Percentiles rank a stretch among this genome's conserved stretches.
These are phyloP conservation scores for Linum tenue DNA, from an alignment of 345 rosid genomes.

Conservation along the genomic window DNA sequence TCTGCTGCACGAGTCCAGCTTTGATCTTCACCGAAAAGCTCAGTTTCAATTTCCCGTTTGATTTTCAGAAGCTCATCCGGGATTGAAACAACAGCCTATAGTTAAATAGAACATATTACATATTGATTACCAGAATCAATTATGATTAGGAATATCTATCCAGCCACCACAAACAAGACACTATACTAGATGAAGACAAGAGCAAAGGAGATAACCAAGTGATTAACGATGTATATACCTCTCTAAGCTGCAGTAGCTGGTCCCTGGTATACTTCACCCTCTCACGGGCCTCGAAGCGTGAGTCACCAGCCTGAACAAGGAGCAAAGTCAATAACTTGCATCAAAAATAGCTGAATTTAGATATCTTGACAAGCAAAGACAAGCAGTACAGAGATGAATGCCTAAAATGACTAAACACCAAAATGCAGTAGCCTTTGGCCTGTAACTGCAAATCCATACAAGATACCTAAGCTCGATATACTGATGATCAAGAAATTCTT, in stretches of 20 bases:
- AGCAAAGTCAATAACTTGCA: slow-evolving; percentile 7
- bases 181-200: not conserved
- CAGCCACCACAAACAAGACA: no score
- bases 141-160: not conserved
- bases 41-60: slow-evolving; percentile 55
- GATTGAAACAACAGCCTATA: slow-evolving; percentile 37
- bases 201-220: not conserved
- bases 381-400: not conserved
- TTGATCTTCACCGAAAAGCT: slow-evolving; percentile 69
- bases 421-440: no score
- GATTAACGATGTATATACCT: slow-evolving; percentile 28
- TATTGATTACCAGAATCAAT: not conserved
- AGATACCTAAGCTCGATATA: no score
- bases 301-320: slow-evolving; percentile 50
- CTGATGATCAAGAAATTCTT: no score
- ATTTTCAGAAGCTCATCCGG: slow-evolving; percentile 58
- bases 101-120: not conserved
- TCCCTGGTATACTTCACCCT: slow-evolving; percentile 52
- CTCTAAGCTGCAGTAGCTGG: slow-evolving; percentile 60
- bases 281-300: slow-evolving; percentile 52
- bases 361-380: not conserved
- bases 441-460: no score
- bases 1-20: slow-evolving; percentile 52
- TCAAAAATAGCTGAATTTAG: not conserved
- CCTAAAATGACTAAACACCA: not conserved